Evolutionary conservation across 768 basidiomycete genomes (phyloP), one percentile per base, ranked within the genome.

Genomic region (Gyrodon lividus): DNA sequence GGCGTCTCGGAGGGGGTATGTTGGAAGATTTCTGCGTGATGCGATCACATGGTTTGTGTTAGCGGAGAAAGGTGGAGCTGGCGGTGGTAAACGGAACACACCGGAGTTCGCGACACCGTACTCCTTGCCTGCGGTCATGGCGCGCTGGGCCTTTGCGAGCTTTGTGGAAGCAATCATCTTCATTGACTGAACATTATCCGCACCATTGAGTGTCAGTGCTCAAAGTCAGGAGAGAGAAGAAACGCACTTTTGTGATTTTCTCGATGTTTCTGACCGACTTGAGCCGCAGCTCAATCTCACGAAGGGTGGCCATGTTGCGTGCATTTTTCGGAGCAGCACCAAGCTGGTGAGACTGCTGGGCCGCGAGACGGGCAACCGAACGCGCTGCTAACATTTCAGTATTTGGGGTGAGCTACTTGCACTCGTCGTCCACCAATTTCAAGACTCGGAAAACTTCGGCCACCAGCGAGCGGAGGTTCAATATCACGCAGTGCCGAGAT

Each of bases 111-210:
- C 92, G 58, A 84, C 70, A 58, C 97, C 97, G 73, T 98, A 97
- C 64, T 85, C 73, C 79, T 96, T 98, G 60, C 94, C 97, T 47
- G 81, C 81, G 57, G 76, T 74, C 92, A 98, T 95, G 55, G 94
- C 92, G 60, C 86, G 82, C 78, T 96, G 92, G 47, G 96, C 97
- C 75, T 96, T 94, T 63, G 86, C 82, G 31, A 99, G 86, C 72
- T 95, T 94, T 46, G 95, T 96, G 45, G 96, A 98, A 51, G 95
- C 96, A 79, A 98, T 96, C 84, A 99, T 95, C 81, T 97, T 96
- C 92, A 97, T 96, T 44, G 93, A 92, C 89, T 94, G 64, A 13
- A 66, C 33, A 41, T 31, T 16, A 35, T 8, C 37, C 20, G 31
- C 48, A 52, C 14, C 43, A 40, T 54, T 43, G 43, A 56, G 49